phyloP scores from a whole-genome alignment of 2,329 filamentous ascomycete species.

The Fusarium zealandicum region DNA sequence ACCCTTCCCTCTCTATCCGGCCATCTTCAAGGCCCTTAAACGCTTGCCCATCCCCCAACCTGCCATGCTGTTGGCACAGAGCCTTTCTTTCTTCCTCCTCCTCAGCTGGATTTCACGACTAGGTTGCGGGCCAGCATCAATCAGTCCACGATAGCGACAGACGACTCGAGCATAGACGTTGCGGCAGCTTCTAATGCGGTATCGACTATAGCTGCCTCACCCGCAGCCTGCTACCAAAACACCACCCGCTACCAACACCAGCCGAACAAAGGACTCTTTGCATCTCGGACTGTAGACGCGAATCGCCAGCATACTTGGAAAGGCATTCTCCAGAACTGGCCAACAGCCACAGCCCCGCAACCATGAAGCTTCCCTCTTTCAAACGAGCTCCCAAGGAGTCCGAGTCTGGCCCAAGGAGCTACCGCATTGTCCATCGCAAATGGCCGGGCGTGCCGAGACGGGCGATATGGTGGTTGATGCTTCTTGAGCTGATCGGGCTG shows the following conservation, averaged over 20 bases:
- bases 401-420: conserved; percentile 42
- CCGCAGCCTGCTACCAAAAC: conserved; percentile 26
- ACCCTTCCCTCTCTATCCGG: conserved; percentile 19
- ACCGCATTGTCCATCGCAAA: conserved; percentile 65
- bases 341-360: neutral
- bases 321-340: neutral
- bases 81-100: conserved; percentile 13
- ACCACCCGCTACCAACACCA: neutral
- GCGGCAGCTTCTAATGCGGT: conserved; percentile 25
- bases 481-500: conserved; percentile 70
- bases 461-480: conserved; percentile 69
- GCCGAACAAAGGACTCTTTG: no score
- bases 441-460: conserved; percentile 60
- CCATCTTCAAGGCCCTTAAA: conserved; percentile 41
- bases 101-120: conserved; percentile 13
- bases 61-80: conserved; percentile 3
- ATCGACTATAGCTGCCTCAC: conserved; percentile 31
- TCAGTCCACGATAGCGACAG: conserved; percentile 9
- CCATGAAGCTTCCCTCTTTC: conserved; percentile 38
- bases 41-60: conserved; percentile 37
- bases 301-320: no score
- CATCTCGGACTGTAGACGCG: no score
- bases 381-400: conserved; percentile 18
- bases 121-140: conserved; percentile 24
- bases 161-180: conserved; percentile 1